These are phyloP conservation scores for Aspergillus sp. DNA, from an alignment of 2,329 filamentous ascomycete species.

Conservation along the genomic window DNA sequence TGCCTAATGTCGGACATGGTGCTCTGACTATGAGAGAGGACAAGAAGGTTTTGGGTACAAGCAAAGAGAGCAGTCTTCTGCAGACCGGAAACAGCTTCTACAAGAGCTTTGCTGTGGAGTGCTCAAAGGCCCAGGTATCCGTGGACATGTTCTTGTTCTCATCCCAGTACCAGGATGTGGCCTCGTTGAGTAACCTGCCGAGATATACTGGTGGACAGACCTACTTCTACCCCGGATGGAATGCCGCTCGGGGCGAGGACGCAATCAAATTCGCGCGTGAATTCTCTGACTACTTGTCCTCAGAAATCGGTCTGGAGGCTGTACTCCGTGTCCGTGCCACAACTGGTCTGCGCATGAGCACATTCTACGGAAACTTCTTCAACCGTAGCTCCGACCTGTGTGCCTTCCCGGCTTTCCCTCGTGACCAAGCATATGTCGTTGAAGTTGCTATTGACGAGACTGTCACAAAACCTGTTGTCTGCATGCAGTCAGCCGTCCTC, in stretches of 20 bases:
- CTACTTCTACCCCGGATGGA: slow-evolving; percentile 98
- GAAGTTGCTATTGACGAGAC: slow-evolving; percentile 98
- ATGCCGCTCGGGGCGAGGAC: slow-evolving; percentile 86
- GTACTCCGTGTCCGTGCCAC: slow-evolving; percentile 93
- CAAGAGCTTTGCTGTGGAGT: slow-evolving; percentile 98
- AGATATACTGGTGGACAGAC: slow-evolving; percentile 96
- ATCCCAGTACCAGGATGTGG: slow-evolving; percentile 94
- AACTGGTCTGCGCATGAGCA: slow-evolving; percentile 90
- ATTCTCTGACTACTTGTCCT: slow-evolving; percentile 93
- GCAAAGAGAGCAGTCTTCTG: slow-evolving; percentile 79
- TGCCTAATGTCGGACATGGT: slow-evolving; percentile 85
- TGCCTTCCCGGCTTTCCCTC: slow-evolving; percentile 94
- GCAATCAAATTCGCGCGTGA: slow-evolving; percentile 97
- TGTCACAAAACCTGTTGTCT: slow-evolving; percentile 84
- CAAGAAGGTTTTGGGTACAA: slow-evolving; percentile 90
- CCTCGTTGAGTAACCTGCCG: slow-evolving; percentile 89
- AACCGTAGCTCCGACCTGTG: slow-evolving; percentile 96
- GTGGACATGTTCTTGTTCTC: slow-evolving; percentile 98
- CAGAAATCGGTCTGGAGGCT: slow-evolving; percentile 92
- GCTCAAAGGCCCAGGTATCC: slow-evolving; percentile 97
- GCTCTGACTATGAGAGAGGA: slow-evolving; percentile 92
- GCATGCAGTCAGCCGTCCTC: slow-evolving; percentile 87
- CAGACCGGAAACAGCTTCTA: slow-evolving; percentile 96
- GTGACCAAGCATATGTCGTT: slow-evolving; percentile 95
- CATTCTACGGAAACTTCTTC: slow-evolving; percentile 99